A percentile compares a stretch with the other conserved stretches of the same genome.
These are phyloP conservation scores for Mimosa bimucronata DNA, from an alignment of 306 rosid genomes.

Conservation along the genomic window DNA sequence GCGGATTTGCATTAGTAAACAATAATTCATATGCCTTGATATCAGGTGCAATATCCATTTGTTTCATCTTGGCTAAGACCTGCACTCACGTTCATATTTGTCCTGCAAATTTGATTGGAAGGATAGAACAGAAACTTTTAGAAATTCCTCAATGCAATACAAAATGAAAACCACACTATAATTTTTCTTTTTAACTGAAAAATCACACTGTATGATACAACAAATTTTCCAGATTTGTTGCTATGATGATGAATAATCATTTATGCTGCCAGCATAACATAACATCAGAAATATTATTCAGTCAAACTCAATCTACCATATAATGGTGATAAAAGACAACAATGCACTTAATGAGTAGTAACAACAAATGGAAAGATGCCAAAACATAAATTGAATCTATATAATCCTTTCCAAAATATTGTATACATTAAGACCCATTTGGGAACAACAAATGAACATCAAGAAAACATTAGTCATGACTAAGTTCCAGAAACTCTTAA, in stretches of 20 bases:
- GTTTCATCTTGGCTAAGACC: slow-evolving; percentile 78
- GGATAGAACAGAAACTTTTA: slow-evolving; percentile 26
- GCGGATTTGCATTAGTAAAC: slow-evolving; percentile 76
- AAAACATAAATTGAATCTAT: too few species aligned
- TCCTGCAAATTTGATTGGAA: slow-evolving; percentile 56
- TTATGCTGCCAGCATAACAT: slow-evolving; percentile 21
- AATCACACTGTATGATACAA: too few species aligned
- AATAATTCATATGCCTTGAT: slow-evolving; percentile 70
- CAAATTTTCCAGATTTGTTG: slow-evolving; percentile 19
- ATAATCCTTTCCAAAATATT: too few species aligned
- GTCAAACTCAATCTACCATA: slow-evolving; percentile 11
- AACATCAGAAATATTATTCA: slow-evolving; percentile 21
- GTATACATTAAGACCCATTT: too few species aligned
- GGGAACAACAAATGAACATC: too few species aligned
- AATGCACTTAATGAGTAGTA: too few species aligned
- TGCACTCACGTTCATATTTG: slow-evolving; percentile 77
- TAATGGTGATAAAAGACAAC: slow-evolving; percentile 26
- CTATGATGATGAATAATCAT: slow-evolving; percentile 29
- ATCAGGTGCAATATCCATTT: slow-evolving; percentile 59
- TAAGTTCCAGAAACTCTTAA: too few species aligned
- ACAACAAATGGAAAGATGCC: too few species aligned
- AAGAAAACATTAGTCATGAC: too few species aligned
- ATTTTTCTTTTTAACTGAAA: too few species aligned
- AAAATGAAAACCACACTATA: slow-evolving; percentile 10
- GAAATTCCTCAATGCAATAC: slow-evolving; percentile 18